Evolutionary conservation across 805 yeast species (phyloP).

Genomic region (Candida tibetensis): DNA sequence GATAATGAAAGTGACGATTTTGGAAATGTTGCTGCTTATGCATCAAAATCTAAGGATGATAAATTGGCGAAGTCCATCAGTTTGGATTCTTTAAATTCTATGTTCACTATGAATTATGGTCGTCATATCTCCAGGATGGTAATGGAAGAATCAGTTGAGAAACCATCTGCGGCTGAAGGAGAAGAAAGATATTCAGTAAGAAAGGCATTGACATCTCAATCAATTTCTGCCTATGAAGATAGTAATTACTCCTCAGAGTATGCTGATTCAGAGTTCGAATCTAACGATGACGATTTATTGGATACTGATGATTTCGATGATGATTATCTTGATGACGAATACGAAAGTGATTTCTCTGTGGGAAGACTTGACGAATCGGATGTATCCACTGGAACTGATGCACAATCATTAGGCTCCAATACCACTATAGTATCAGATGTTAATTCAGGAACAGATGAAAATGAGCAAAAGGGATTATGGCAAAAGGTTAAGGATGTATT

Average conservation of each 20-base stretch:
- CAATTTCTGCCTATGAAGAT: conserved; percentile 5
- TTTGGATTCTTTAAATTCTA: conserved; percentile 39
- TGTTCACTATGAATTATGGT: conserved; percentile 38
- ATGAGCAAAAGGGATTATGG: conserved; percentile 32
- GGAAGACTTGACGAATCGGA: not conserved
- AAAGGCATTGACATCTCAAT: conserved; percentile 8
- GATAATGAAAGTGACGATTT: conserved; percentile 9
- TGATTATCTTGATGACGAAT: conserved; percentile 14
- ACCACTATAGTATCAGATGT: conserved; percentile 2
- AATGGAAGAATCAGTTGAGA: conserved; percentile 14
- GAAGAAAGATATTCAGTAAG: conserved; percentile 9
- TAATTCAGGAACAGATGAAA: not conserved
- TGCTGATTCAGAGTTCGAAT: conserved; percentile 36
- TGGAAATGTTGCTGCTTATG: conserved; percentile 4
- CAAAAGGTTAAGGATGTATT: conserved; percentile 43
- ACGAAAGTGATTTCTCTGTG: conserved; percentile 10
- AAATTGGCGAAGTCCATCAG: conserved; percentile 30
- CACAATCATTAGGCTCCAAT: conserved; percentile 1
- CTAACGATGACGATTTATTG: conserved; percentile 25
- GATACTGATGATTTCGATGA: conserved; percentile 31
- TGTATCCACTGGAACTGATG: not conserved
- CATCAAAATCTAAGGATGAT: conserved; percentile 14
- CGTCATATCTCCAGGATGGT: conserved; percentile 43
- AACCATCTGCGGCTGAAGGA: conserved; percentile 3
- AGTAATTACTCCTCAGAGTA: conserved; percentile 20